A percentile compares a stretch with the other conserved stretches of the same genome.
These are phyloP conservation scores for Penicillium soppii DNA, from an alignment of 495 filamentous ascomycete species.

Conservation along the genomic window DNA sequence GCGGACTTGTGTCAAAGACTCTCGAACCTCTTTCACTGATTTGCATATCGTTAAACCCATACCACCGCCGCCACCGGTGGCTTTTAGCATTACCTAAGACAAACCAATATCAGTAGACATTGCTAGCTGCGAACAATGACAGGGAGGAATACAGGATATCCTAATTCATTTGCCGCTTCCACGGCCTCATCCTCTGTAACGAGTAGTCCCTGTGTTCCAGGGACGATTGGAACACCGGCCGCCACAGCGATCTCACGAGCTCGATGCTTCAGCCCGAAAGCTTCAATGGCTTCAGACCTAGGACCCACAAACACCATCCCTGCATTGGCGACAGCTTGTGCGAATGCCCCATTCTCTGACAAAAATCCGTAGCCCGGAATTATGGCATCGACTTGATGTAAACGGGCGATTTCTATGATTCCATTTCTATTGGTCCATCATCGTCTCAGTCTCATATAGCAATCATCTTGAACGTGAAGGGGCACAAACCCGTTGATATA, in stretches of 20 bases:
- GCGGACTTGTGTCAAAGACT: slow-evolving; percentile 34
- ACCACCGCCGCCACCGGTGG: slow-evolving; percentile 57
- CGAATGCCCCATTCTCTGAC: slow-evolving; percentile 59
- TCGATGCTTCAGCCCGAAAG: slow-evolving; percentile 58
- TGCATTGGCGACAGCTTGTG: slow-evolving; percentile 40
- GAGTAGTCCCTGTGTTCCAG: slow-evolving; percentile 49
- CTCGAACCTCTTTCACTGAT: slow-evolving; percentile 35
- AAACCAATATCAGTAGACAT: neutral
- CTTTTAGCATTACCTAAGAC: slow-evolving; percentile 52
- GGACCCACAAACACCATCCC: slow-evolving; percentile 58
- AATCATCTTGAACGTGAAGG: neutral
- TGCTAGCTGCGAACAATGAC: neutral
- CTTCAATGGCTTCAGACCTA: slow-evolving; percentile 49
- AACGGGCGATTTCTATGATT: slow-evolving; percentile 50
- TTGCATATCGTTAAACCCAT: slow-evolving; percentile 52
- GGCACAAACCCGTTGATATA: slow-evolving; percentile 44
- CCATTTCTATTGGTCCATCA: slow-evolving; percentile 26
- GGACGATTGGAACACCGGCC: slow-evolving; percentile 54
- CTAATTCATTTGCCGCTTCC: slow-evolving; percentile 38
- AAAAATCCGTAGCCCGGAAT: slow-evolving; percentile 61
- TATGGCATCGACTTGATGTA: slow-evolving; percentile 43
- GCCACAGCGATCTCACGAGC: slow-evolving; percentile 50
- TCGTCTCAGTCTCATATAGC: neutral
- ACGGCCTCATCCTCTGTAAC: slow-evolving; percentile 46
- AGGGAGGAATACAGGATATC: slow-evolving; percentile 41